A percentile compares a stretch with the other conserved stretches of the same genome.
Conservation (phyloP, 148 eudicot species). For the Drosera capensis region DNA sequence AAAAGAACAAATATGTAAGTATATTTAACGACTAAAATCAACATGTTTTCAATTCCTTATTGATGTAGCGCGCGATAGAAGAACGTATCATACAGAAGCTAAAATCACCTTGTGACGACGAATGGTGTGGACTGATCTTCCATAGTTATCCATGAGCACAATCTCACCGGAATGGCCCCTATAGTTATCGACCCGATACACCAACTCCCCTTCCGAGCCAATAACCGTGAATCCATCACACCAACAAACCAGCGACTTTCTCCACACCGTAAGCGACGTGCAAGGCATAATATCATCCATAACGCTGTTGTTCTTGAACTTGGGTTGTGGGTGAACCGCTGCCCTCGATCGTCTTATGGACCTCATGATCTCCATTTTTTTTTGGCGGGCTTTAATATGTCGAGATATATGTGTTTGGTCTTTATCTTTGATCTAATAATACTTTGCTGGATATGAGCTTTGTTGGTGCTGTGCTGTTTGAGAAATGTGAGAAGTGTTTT, state of each 20-base stretch:
- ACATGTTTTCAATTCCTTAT: too few relatives aligned
- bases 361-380: not conserved
- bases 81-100: too few relatives aligned
- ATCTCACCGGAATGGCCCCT: constrained; percentile 23
- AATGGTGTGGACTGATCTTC: constrained; percentile 39
- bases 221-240: constrained; percentile 73
- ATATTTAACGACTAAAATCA: too few relatives aligned
- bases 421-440: too few relatives aligned
- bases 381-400: not conserved
- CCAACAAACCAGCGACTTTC: constrained; percentile 47
- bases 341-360: not conserved
- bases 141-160: constrained; percentile 66
- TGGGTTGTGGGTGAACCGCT: not conserved
- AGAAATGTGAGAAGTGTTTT: too few relatives aligned
- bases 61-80: too few relatives aligned
- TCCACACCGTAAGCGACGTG: constrained; percentile 58
- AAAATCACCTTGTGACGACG: constrained; percentile 75
- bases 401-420: too few relatives aligned
- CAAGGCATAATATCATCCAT: not conserved
- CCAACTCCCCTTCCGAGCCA: constrained; percentile 44
- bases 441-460: too few relatives aligned
- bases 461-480: too few relatives aligned
- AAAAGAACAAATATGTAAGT: not conserved
- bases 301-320: not conserved
- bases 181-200: constrained; percentile 66